A percentile compares a stretch with the other conserved stretches of the same genome.
phyloP scores from a whole-genome alignment of 257 asterid species.

The Paulownia fortunei region DNA sequence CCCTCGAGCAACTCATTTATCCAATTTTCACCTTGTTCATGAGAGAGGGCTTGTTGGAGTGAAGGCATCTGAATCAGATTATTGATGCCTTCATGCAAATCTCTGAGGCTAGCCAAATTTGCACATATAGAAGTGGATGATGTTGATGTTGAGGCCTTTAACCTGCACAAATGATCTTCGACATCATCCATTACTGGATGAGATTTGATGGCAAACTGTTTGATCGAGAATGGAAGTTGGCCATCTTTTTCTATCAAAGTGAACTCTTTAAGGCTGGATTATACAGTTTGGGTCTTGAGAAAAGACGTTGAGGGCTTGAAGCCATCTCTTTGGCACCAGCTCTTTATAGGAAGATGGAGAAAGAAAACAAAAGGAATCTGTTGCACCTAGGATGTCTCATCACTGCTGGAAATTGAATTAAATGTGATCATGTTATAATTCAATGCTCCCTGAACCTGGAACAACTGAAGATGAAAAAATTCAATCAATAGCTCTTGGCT shows the following conservation, averaged over 20 bases:
- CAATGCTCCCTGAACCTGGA: neutral
- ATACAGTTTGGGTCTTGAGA: neutral
- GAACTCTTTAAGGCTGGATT: neutral
- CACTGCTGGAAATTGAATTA: neutral
- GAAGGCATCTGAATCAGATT: slow-evolving; percentile 42
- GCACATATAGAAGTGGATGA: slow-evolving; percentile 24
- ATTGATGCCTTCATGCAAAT: slow-evolving; percentile 39
- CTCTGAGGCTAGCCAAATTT: slow-evolving; percentile 38
- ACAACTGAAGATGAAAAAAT: neutral
- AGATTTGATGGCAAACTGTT: too few relatives aligned
- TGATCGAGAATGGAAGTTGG: too few relatives aligned
- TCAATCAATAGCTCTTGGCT: neutral
- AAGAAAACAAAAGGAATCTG: slow-evolving; percentile 1
- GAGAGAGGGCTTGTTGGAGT: too few relatives aligned
- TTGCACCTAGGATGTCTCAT: neutral
- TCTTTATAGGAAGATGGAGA: neutral
- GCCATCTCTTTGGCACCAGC: neutral
- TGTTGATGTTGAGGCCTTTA: too few relatives aligned
- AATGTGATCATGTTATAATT: neutral
- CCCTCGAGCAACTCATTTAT: slow-evolving; percentile 38
- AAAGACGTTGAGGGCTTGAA: neutral
- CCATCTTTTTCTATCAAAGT: neutral
- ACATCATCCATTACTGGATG: too few relatives aligned
- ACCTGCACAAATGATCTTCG: too few relatives aligned
- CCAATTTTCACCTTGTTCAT: too few relatives aligned